phyloP scores from a whole-genome alignment of 371 early-diverging fungal species.

The Furculomyces boomerangus region DNA sequence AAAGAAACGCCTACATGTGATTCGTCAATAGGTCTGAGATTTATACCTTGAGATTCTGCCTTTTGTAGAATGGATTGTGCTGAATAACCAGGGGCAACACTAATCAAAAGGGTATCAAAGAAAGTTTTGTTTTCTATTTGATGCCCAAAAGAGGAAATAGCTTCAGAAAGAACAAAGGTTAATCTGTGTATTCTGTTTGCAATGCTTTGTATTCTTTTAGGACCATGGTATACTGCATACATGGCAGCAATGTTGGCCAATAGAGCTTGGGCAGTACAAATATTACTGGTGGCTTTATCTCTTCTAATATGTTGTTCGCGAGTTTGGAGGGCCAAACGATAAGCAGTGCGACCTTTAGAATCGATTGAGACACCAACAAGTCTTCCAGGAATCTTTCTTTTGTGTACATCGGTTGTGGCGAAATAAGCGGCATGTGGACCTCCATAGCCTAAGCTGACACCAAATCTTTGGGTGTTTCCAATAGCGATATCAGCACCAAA shows the following conservation, averaged over 20 bases:
- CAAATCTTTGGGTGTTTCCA: constrained; percentile 92
- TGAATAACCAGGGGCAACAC: constrained; percentile 33
- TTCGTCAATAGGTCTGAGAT: constrained; percentile 62
- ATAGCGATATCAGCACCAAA: constrained; percentile 92
- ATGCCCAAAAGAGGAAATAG: constrained; percentile 48
- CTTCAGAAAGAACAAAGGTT: constrained; percentile 62
- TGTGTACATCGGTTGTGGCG: constrained; percentile 76
- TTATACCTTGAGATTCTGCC: constrained; percentile 63
- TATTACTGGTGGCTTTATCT: constrained; percentile 95
- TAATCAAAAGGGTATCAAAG: constrained; percentile 86
- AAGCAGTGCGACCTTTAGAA: constrained; percentile 67
- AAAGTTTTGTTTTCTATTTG: constrained; percentile 57
- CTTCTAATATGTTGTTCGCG: constrained; percentile 97
- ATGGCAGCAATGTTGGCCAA: constrained; percentile 28
- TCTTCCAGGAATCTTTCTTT: constrained; percentile 90
- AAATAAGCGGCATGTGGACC: constrained; percentile 99
- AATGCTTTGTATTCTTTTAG: constrained; percentile 71
- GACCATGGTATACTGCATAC: constrained; percentile 90
- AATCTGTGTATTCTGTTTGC: constrained; percentile 81
- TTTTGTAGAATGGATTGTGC: constrained; percentile 39
- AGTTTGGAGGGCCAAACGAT: constrained; percentile 87
- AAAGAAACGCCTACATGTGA: constrained; percentile 63
- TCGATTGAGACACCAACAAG: constrained; percentile 91
- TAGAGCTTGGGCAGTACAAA: constrained; percentile 76
- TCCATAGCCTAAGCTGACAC: constrained; percentile 94